Base-by-base conservation (phyloP, 805 yeast genomes). In the Myxozyma vanderwaltii region DNA sequence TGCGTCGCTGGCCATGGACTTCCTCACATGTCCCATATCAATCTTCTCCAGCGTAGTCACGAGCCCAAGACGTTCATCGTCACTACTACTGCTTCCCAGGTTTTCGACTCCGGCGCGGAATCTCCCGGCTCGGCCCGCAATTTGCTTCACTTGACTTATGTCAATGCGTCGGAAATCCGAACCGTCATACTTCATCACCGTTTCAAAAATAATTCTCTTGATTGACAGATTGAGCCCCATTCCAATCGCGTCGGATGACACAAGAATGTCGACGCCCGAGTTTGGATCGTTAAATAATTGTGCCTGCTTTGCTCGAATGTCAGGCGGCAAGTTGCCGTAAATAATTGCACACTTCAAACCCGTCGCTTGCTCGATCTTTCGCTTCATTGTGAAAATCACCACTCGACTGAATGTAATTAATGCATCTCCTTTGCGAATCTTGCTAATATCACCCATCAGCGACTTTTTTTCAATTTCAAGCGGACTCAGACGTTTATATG, bases 181-280 rank as follows among this genome's bases (percentile, higher is more conserved):
- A 4, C 97, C 97, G 69, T 90, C 82, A 67, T 81, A 91, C 72
- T 94, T 94, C 50, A 71, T 71, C 27, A 81, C 75, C 0, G 86
- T 79, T 17, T 87, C 82, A 70, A 94, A 91, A 0, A 94, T 80
- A 4, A 94, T 81, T 60, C 98, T 76, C 59, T 85, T 83, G 64
- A 94, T 91, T 26, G 88, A 51, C 68, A 94, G 77, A 69, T 94
- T 94, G 54, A 94, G 78, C 0, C 99, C 99, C 97, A 94, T 92
- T 1, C 99, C 99, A 63, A 94, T 85, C 0, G 99, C 99, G 75
- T 94, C 98, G 1, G 96, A 88, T 0, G 99, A 98, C 5, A 94
- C 88, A 39, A 94, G 76, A n/a, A 88, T 80, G 68, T 91, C 94
- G 63, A 83, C 86, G 36, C 81, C 80, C 1, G 96, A 92, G n/a